Evolutionary conservation across 805 yeast species (phyloP).

Genomic region (Starmerella geochares): DNA sequence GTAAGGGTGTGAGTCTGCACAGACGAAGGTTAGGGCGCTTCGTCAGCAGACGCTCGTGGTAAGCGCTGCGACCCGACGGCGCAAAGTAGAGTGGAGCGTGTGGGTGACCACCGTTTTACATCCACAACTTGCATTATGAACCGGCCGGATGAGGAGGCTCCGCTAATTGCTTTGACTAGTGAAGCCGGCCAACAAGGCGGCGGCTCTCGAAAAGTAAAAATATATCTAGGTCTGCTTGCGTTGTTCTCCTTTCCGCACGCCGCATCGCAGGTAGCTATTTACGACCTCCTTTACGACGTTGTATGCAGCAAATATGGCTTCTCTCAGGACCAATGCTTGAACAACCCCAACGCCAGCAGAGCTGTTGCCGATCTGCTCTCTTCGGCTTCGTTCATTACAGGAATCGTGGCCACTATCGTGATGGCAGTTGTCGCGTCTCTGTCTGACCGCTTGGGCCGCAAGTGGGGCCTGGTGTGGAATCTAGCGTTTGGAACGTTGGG

Average conservation of each 20-base stretch:
- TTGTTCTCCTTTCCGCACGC: conserved; percentile 13
- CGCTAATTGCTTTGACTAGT: conserved; percentile 1
- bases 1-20: not conserved
- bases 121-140: too few relatives aligned
- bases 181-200: too few relatives aligned
- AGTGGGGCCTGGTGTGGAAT: conserved; percentile 16
- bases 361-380: conserved; percentile 13
- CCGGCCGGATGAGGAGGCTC: not conserved
- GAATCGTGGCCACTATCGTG: conserved; percentile 9
- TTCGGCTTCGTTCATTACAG: conserved; percentile 13
- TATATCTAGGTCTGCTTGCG: conserved; percentile 3
- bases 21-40: not conserved
- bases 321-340: not conserved
- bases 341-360: conserved; percentile 7
- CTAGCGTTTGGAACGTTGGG: conserved; percentile 8
- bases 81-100: too few relatives aligned
- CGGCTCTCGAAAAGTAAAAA: not conserved
- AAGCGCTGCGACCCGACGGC: too few relatives aligned
- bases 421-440: conserved; percentile 7
- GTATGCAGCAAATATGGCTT: conserved; percentile 7
- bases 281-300: conserved; percentile 15
- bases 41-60: not conserved
- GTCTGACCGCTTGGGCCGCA: conserved; percentile 17
- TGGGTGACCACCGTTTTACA: too few relatives aligned
- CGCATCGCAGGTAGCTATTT: conserved; percentile 13